Conservation (phyloP, 2,329 filamentous ascomycete genomes). For the Fusarium illudens region DNA sequence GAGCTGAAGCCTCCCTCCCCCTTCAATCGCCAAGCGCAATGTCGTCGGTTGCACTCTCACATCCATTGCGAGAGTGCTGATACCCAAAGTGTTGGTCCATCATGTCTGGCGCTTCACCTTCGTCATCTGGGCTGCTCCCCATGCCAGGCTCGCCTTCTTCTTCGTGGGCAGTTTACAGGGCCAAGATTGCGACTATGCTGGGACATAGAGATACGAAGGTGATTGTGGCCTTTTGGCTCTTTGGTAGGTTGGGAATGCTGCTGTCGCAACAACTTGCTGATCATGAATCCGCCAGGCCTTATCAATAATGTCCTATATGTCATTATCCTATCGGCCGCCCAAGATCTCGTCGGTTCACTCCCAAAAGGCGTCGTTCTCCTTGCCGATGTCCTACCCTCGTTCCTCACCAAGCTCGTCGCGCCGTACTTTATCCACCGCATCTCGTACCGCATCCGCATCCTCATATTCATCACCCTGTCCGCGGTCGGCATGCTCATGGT, state of each 20-base stretch:
- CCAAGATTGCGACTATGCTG: slow-evolving; percentile 70
- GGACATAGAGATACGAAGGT: slow-evolving; percentile 75
- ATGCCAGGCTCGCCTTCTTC: slow-evolving; percentile 67
- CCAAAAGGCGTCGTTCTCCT: slow-evolving; percentile 94
- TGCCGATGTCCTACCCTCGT: slow-evolving; percentile 89
- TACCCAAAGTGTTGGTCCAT: not conserved
- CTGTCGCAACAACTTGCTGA: slow-evolving; percentile 8
- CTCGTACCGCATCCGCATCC: slow-evolving; percentile 78
- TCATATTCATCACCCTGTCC: slow-evolving; percentile 78
- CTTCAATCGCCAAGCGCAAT: slow-evolving; percentile 9
- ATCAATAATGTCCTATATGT: slow-evolving; percentile 99
- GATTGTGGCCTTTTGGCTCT: slow-evolving; percentile 88
- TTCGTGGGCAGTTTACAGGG: slow-evolving; percentile 78
- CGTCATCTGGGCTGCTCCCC: slow-evolving; percentile 59
- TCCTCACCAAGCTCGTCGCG: slow-evolving; percentile 85
- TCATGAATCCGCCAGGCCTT: slow-evolving; percentile 43
- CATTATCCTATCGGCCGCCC: slow-evolving; percentile 92
- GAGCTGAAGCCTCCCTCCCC: too few relatives aligned
- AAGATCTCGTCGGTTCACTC: slow-evolving; percentile 91
- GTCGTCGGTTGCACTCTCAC: slow-evolving; percentile 8
- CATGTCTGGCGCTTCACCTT: slow-evolving; percentile 52
- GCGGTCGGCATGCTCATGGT: slow-evolving; percentile 89
- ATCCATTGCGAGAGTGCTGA: not conserved
- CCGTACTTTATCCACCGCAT: slow-evolving; percentile 94
- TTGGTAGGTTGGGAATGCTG: slow-evolving; percentile 66